Evolutionary conservation across 805 yeast genomes (phyloP), one percentile per base, ranked within the genome.

Genomic region (Barnettozyma californica): DNA sequence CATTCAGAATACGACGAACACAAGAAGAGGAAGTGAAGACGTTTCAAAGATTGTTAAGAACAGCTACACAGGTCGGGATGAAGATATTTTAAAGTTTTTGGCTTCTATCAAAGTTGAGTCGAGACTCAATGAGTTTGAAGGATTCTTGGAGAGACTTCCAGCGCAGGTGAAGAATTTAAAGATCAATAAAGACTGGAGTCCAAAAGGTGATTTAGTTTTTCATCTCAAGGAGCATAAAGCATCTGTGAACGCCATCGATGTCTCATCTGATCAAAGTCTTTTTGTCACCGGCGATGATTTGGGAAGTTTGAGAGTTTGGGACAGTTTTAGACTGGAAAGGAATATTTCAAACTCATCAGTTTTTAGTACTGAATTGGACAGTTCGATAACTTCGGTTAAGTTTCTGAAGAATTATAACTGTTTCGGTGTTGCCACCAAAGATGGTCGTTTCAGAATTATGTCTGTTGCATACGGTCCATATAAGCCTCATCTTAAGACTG

Each of bases 281-380:
- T 81, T 92, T 53, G 68, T 89, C 2, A 82, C 94, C 2, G 96
- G 90, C 2, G 87, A 94, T 8, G 85, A 82, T 43, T 75, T 76
- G 26, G 96, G 97, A 0, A 60, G 68, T 1, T 58, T 94, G 36
- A 84, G 80, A 53, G 65, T 92, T 0, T 94, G 97, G 97, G 95
- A 88, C 59, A 65, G 83, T 1, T 58, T 68, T 9, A 78, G 81
- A 49, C 66, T 91, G 34, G 88, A 83, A 45, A 76, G 76, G 47
- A 85, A 84, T 37, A 77, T 81, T 4, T 68, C 76, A 9, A 76
- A 77, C 27, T 68, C 74, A 4, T 74, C 88, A 0, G 63, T 71
- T 9, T 53, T 78, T 8, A 67, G 77, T 1, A 60, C 76, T 1
- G 73, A 76, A 37, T 64, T 83, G 42, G 75, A 75, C 0, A 69